phyloP scores from a whole-genome alignment of 1,139 yeast genomes.

The Scheffersomyces parashehatae region DNA sequence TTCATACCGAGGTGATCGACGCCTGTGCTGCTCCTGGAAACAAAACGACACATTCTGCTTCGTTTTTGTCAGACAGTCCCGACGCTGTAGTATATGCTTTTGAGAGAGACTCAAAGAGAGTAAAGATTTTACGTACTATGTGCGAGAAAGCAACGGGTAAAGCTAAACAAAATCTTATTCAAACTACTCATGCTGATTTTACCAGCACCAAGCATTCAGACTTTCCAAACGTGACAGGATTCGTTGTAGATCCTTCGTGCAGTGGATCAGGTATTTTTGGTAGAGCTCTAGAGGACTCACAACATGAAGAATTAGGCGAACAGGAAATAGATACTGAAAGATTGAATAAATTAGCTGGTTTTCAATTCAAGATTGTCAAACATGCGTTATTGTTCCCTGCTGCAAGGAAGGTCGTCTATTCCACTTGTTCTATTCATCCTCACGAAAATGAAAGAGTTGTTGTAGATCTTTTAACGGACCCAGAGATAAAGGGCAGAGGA shows the following conservation, averaged over 20 bases:
- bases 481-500: slow-evolving; percentile 58
- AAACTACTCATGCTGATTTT: slow-evolving; percentile 81
- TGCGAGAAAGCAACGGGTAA: slow-evolving; percentile 73
- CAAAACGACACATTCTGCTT: slow-evolving; percentile 90
- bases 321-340: slow-evolving; percentile 56
- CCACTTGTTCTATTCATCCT: slow-evolving; percentile 93
- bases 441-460: slow-evolving; percentile 94
- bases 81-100: slow-evolving; percentile 68
- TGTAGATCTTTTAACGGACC: slow-evolving; percentile 67
- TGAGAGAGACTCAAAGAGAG: slow-evolving; percentile 78
- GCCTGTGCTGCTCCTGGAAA: slow-evolving; percentile 99
- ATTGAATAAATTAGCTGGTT: slow-evolving; percentile 73
- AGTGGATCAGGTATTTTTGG: slow-evolving; percentile 98
- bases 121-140: slow-evolving; percentile 75
- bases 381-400: slow-evolving; percentile 85
- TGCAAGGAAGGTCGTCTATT: slow-evolving; percentile 80
- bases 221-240: slow-evolving; percentile 67
- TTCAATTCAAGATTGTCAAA: slow-evolving; percentile 82
- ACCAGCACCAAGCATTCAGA: slow-evolving; percentile 66
- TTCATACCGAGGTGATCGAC: slow-evolving; percentile 68
- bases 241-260: slow-evolving; percentile 95
- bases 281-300: slow-evolving; percentile 59
- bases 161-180: slow-evolving; percentile 46
- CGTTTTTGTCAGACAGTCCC: slow-evolving; percentile 38
- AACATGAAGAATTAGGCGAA: slow-evolving; percentile 37